A percentile compares a stretch with the other conserved stretches of the same genome.
Evolutionary conservation across 1,139 yeast genomes (phyloP).

Genomic region (Sugiyamaella pinicola): DNA sequence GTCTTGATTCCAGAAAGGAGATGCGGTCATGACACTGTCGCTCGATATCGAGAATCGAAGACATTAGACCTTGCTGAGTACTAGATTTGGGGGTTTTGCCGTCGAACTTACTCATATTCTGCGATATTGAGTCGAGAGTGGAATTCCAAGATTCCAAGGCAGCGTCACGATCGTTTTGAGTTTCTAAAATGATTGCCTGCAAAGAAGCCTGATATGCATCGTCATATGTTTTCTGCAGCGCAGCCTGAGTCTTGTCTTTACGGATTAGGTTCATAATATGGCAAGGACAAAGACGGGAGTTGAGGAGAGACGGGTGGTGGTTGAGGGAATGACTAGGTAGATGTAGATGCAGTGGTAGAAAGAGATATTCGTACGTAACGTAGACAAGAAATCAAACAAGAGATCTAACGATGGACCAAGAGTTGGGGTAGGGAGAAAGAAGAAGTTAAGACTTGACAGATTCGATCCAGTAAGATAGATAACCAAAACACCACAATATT

Average conservation of each 20-base stretch:
- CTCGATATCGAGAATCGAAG: conserved; percentile 43
- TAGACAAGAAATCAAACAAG: too few relatives aligned
- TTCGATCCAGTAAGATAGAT: too few relatives aligned
- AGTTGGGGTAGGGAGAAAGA: too few relatives aligned
- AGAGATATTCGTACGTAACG: too few relatives aligned
- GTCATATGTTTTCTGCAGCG: conserved; percentile 42
- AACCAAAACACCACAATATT: too few relatives aligned
- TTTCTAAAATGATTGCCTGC: conserved; percentile 43
- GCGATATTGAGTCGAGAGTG: conserved; percentile 38
- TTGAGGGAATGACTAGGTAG: neutral
- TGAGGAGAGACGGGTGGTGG: neutral
- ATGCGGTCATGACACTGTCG: conserved; percentile 45
- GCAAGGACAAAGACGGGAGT: neutral
- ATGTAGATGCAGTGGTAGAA: too few relatives aligned
- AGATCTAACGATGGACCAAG: too few relatives aligned
- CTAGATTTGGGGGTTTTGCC: conserved; percentile 38
- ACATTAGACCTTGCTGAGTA: conserved; percentile 40
- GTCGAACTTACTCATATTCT: conserved; percentile 37
- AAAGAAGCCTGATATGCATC: conserved; percentile 44
- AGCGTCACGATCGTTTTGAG: conserved; percentile 38
- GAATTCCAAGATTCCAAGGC: conserved; percentile 41
- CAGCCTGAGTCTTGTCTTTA: conserved; percentile 27
- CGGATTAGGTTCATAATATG: conserved; percentile 29
- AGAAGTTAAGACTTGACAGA: too few relatives aligned
- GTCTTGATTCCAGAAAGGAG: conserved; percentile 35